phyloP scores from a whole-genome alignment of 495 filamentous ascomycete genomes.

The Ascodesmis nigricans region DNA sequence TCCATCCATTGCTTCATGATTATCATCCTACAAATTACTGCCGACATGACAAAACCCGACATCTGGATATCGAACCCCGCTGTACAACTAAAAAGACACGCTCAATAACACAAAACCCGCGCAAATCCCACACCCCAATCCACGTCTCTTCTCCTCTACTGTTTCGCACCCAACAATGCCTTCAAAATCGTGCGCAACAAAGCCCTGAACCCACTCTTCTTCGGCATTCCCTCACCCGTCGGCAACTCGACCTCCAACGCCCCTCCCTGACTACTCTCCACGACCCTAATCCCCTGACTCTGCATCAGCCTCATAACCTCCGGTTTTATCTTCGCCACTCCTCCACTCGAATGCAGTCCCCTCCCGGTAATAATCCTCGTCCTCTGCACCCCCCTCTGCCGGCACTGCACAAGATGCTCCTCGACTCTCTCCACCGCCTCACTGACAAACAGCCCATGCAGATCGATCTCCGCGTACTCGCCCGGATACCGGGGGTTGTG shows the following conservation, averaged over 20 bases:
- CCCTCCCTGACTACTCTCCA: constrained; percentile 23
- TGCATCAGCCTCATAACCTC: constrained; percentile 21
- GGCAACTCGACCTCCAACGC: constrained; percentile 15
- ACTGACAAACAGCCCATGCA: constrained; percentile 13
- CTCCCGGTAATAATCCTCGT: constrained; percentile 15
- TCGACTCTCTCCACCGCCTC: constrained; percentile 13
- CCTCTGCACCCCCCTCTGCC: constrained; percentile 4
- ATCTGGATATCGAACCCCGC: no score
- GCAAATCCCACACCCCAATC: no score
- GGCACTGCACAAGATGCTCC: constrained; percentile 10
- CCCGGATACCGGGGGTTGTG: constrained; percentile 8
- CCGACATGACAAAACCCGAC: no score
- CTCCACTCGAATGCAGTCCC: constrained; percentile 13
- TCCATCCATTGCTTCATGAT: no score
- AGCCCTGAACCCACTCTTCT: no score
- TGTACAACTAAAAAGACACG: no score
- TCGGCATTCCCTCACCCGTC: no score
- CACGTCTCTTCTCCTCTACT: no score
- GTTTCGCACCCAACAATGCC: no score
- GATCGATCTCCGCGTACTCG: constrained; percentile 8
- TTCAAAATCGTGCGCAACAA: no score
- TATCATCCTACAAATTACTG: no score
- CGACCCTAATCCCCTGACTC: constrained; percentile 31
- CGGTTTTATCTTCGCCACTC: constrained; percentile 14
- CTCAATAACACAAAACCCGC: no score